A percentile compares a stretch with the other conserved stretches of the same genome.
phyloP scores from a whole-genome alignment of 805 yeast genomes.

The Millerago galiae region DNA sequence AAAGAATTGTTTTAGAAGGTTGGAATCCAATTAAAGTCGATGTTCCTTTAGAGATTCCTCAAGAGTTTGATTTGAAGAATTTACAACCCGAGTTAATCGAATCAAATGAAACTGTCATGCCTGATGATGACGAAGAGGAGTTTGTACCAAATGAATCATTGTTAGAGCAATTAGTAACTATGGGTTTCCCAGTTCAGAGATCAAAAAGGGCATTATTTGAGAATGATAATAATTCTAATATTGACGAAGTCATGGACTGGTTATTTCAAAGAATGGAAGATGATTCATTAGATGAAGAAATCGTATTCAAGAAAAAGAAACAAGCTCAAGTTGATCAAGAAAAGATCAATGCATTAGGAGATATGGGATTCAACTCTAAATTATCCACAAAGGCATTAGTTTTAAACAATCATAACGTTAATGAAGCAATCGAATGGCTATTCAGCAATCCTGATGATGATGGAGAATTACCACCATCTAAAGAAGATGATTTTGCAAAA shows the following conservation, averaged over 20 bases:
- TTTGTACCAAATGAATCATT: conserved; percentile 54
- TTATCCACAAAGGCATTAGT: conserved; percentile 70
- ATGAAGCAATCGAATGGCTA: conserved; percentile 86
- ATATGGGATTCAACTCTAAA: conserved; percentile 73
- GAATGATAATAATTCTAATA: conserved; percentile 54
- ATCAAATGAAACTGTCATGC: conserved; percentile 29
- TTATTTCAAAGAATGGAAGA: conserved; percentile 86
- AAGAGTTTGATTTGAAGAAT: conserved; percentile 41
- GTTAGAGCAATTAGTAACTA: conserved; percentile 50
- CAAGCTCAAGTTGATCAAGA: conserved; percentile 26
- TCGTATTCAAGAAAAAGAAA: conserved; percentile 9
- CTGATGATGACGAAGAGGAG: conserved; percentile 21
- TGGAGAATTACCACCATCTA: conserved; percentile 39
- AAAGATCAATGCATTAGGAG: conserved; percentile 40
- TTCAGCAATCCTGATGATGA: conserved; percentile 76
- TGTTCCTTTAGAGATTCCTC: conserved; percentile 57
- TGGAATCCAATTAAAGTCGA: conserved; percentile 87
- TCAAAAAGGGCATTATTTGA: conserved; percentile 59
- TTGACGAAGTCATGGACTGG: conserved; percentile 87
- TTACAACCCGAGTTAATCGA: conserved; percentile 32
- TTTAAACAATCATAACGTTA: conserved; percentile 53
- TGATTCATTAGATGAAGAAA: conserved; percentile 55
- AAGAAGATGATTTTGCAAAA: conserved; percentile 8
- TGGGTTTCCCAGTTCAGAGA: conserved; percentile 83
- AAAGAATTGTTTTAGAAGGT: conserved; percentile 74